Evolutionary conservation across 1,139 yeast species (phyloP), one percentile per base, ranked within the genome.

Genomic region (Suhomyces taliae): DNA sequence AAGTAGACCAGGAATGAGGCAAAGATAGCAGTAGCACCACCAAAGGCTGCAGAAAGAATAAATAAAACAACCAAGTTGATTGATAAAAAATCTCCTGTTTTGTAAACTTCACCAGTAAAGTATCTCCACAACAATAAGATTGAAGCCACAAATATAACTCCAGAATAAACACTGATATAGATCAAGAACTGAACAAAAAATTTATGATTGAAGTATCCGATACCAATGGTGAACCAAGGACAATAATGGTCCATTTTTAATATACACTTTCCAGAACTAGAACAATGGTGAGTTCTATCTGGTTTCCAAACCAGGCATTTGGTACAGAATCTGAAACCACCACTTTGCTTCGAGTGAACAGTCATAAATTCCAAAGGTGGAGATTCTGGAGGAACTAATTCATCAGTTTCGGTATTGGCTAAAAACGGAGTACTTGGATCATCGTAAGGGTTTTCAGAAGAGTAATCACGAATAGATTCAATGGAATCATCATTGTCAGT

Each of bases 151-250:
- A 76, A 76, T 27, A 78, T 51, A 2, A 67, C 44, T 7, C 83
- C 72, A 52, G 83, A 52, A 53, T 64, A 85, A 1, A 77, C 37
- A 2, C 83, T 66, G 6, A 82, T 72, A 60, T 87, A 86, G 9
- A 75, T 40, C 47, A 93, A 66, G 60, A 88, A 87, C 64, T 90
- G 96, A 24, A 90, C 64, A 61, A 90, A 91, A 59, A 72, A 81
- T 66, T 89, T 87, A 59, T 89, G 91, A 66, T 91, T 91, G 40
- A 69, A 69, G 66, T 78, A 86, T 0, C 99, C 99, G 47, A 95
- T 81, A 64, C 99, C 93, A 10, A 82, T 75, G 6, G 96, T 83
- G 62, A 93, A 90, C 99, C 99, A 93, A 0, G 99, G 98, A 63
- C 99, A 93, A 66, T 88, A 95, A 61, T 93, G 99, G 66, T 87